A percentile compares a stretch with the other conserved stretches of the same genome.
These are phyloP conservation scores for Rhodotorula sp. DNA, from an alignment of 1,284 basidiomycete genomes.

Conservation along the genomic window DNA sequence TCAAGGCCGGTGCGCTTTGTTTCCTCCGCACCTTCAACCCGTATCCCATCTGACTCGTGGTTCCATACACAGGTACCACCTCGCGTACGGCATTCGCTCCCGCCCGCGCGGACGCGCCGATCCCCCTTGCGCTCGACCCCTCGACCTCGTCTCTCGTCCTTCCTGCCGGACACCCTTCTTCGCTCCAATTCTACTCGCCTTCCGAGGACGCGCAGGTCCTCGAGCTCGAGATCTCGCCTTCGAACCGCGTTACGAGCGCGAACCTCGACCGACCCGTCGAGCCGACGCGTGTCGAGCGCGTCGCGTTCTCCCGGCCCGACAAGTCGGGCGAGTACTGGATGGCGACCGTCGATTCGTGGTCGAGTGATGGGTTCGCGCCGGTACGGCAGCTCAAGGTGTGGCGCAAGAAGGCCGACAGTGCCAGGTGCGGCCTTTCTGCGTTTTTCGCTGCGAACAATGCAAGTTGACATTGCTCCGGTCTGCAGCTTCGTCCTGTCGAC, in stretches of 20 bases:
- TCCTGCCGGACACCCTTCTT: slow-evolving; percentile 90
- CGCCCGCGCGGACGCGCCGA: slow-evolving; percentile 17
- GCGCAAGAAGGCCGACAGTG: slow-evolving; percentile 66
- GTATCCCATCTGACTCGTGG: not conserved
- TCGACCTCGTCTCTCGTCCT: slow-evolving; percentile 67
- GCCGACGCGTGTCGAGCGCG: slow-evolving; percentile 72
- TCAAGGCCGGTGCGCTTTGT: slow-evolving; percentile 67
- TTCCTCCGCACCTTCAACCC: slow-evolving; percentile 48
- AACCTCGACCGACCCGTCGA: slow-evolving; percentile 77
- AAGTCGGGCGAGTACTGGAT: slow-evolving; percentile 67
- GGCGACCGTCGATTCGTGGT: slow-evolving; percentile 80
- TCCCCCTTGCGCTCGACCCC: slow-evolving; percentile 71
- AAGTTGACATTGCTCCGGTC: not conserved
- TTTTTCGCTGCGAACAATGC: slow-evolving; percentile 51
- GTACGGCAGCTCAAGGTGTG: slow-evolving; percentile 88
- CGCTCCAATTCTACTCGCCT: slow-evolving; percentile 86
- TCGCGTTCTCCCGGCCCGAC: slow-evolving; percentile 61
- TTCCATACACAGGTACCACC: slow-evolving; percentile 36
- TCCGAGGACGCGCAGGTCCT: slow-evolving; percentile 69
- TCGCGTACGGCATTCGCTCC: slow-evolving; percentile 29
- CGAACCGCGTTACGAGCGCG: slow-evolving; percentile 78
- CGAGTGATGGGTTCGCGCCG: slow-evolving; percentile 58
- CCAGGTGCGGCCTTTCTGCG: slow-evolving; percentile 49
- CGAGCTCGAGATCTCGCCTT: slow-evolving; percentile 90
- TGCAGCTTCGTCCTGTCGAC: slow-evolving; percentile 65